Evolutionary conservation across 768 basidiomycete species (phyloP).

Genomic region (Royoungia palumana): DNA sequence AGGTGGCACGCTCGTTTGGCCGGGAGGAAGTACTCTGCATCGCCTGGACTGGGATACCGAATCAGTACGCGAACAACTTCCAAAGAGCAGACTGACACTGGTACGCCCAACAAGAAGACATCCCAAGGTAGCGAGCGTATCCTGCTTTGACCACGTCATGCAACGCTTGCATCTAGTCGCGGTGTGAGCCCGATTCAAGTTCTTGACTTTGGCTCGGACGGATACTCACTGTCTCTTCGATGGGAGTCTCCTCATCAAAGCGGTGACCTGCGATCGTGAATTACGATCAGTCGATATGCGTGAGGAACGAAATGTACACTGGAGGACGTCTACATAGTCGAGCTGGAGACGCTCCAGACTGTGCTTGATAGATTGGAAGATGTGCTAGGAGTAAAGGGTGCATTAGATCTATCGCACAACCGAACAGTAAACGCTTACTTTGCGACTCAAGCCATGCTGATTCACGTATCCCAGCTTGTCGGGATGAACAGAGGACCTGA

Average conservation of each 20-base stretch:
- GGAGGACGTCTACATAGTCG: constrained; percentile 60
- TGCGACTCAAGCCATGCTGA: constrained; percentile 44
- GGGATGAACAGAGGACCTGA: constrained; percentile 15
- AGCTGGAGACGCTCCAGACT: constrained; percentile 41
- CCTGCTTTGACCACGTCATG: constrained; percentile 50
- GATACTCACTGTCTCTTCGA: constrained; percentile 39
- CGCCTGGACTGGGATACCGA: constrained; percentile 30
- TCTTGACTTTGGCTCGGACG: background rate
- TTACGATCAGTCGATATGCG: background rate
- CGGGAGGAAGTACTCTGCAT: constrained; percentile 33
- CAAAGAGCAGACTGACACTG: constrained; percentile 28
- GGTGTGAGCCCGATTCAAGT: background rate
- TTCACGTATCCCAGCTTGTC: constrained; percentile 47
- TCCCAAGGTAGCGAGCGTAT: constrained; percentile 46
- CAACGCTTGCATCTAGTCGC: constrained; percentile 42
- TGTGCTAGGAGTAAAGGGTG: constrained; percentile 32
- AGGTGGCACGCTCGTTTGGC: background rate
- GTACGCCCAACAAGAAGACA: constrained; percentile 41
- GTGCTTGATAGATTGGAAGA: constrained; percentile 52
- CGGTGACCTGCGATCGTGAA: constrained; percentile 37
- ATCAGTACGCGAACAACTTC: background rate
- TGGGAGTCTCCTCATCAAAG: constrained; percentile 49
- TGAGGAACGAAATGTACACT: constrained; percentile 31
- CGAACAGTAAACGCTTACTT: constrained; percentile 37
- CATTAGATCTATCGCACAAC: background rate